These are phyloP conservation scores for Fusarium phyllophilum DNA, from an alignment of 2,329 filamentous ascomycete species.

Conservation along the genomic window DNA sequence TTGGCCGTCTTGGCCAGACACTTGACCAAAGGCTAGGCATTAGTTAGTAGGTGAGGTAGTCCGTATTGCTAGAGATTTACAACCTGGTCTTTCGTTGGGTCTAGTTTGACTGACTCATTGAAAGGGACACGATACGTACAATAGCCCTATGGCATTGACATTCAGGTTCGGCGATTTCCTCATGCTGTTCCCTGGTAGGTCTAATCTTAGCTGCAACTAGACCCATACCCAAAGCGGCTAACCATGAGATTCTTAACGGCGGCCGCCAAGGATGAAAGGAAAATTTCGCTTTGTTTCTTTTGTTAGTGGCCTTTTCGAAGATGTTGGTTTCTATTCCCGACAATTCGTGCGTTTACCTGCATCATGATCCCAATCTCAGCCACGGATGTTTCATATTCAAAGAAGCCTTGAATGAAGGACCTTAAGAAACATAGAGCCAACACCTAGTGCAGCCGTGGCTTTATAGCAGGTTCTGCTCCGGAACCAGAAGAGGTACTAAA, in stretches of 20 bases:
- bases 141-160: constrained; percentile 18
- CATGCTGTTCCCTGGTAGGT: constrained; percentile 13
- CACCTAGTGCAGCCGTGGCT: neutral
- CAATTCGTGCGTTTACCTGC: neutral
- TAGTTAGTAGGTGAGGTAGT: neutral
- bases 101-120: neutral
- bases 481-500: neutral
- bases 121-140: neutral
- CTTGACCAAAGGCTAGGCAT: neutral
- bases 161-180: constrained; percentile 30
- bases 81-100: neutral
- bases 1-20: constrained; percentile 1
- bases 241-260: constrained; percentile 6
- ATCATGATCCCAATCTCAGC: neutral
- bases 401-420: neutral
- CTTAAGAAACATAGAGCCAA: neutral
- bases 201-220: constrained; percentile 16
- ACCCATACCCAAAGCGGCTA: constrained; percentile 27
- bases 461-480: neutral
- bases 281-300: neutral
- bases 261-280: constrained; percentile 7
- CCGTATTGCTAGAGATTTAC: neutral
- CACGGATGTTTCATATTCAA: constrained; percentile 16
- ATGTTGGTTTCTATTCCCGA: constrained; percentile 13
- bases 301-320: neutral